Conservation (phyloP, 179 eudicot species). For the Heliamphora pulchella region DNA sequence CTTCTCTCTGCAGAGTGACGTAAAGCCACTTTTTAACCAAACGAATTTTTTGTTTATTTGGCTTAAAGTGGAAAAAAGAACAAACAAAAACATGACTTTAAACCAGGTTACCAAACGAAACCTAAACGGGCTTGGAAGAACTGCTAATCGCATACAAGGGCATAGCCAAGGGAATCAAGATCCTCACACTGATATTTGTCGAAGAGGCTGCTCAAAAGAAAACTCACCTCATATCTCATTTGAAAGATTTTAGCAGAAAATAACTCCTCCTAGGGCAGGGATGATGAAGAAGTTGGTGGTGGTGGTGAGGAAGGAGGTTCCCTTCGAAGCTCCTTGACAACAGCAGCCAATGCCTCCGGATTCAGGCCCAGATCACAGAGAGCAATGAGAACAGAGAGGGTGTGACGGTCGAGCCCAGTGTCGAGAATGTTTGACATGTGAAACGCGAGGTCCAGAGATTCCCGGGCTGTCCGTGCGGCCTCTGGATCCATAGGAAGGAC, state of each 20-base stretch:
- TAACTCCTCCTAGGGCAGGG: not conserved
- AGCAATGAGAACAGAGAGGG: slow-evolving; percentile 67
- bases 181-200: no score
- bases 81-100: no score
- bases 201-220: not conserved
- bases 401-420: slow-evolving; percentile 80
- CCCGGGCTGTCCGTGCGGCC: slow-evolving; percentile 57
- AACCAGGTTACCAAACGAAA: no score
- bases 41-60: no score
- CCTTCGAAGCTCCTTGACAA: slow-evolving; percentile 61
- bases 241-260: not conserved
- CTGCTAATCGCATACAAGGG: not conserved
- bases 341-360: slow-evolving; percentile 73
- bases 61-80: no score
- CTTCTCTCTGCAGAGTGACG: no score
- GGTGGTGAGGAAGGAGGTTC: slow-evolving; percentile 34
- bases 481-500: slow-evolving; percentile 47
- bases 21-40: no score
- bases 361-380: slow-evolving; percentile 70
- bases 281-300: slow-evolving; percentile 17
- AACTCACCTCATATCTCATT: no score
- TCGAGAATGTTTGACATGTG: slow-evolving; percentile 80
- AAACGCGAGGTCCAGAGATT: slow-evolving; percentile 63
- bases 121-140: no score
- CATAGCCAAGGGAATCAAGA: not conserved